Conservation (phyloP, 805 yeast species). For the Nakazawaea ishiwadae region DNA sequence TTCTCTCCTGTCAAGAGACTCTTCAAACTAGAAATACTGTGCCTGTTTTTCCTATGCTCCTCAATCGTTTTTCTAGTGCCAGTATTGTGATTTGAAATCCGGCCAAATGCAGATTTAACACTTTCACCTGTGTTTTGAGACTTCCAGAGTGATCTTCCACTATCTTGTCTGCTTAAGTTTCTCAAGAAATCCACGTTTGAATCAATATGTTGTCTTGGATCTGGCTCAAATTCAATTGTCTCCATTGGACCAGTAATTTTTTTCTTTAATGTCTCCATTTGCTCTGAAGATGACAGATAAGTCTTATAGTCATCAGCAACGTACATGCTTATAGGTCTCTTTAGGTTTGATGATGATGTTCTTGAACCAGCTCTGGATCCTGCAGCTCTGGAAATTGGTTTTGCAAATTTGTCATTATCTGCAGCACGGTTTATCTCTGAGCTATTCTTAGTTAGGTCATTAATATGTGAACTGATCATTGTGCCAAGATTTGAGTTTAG, state of each 20-base stretch:
- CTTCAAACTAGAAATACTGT: slow-evolving; percentile 30
- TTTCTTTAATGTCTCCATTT: slow-evolving; percentile 8
- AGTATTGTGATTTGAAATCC: slow-evolving; percentile 3
- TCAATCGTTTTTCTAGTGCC: slow-evolving; percentile 12
- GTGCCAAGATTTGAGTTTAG: background rate
- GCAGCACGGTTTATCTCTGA: slow-evolving; percentile 1
- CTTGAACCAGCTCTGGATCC: slow-evolving; percentile 8
- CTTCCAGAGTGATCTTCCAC: slow-evolving; percentile 24
- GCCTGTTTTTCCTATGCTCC: slow-evolving; percentile 20
- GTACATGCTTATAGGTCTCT: slow-evolving; percentile 33
- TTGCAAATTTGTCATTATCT: slow-evolving; percentile 1
- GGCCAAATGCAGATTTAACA: slow-evolving; percentile 20
- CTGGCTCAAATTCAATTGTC: slow-evolving; percentile 27
- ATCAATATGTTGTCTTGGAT: slow-evolving; percentile 23
- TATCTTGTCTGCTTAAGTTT: slow-evolving; percentile 30
- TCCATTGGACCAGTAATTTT: slow-evolving; percentile 17
- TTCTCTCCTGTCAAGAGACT: slow-evolving; percentile 30
- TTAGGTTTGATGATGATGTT: background rate
- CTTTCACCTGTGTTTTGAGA: slow-evolving; percentile 28
- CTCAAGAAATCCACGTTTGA: slow-evolving; percentile 35
- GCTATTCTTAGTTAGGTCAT: background rate
- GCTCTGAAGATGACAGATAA: slow-evolving; percentile 6
- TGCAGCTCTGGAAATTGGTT: background rate
- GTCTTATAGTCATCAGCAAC: slow-evolving; percentile 15
- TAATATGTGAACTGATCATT: slow-evolving; percentile 1